Evolutionary conservation across 2,329 filamentous ascomycete species (phyloP).

Genomic region (Exophiala calicioides): DNA sequence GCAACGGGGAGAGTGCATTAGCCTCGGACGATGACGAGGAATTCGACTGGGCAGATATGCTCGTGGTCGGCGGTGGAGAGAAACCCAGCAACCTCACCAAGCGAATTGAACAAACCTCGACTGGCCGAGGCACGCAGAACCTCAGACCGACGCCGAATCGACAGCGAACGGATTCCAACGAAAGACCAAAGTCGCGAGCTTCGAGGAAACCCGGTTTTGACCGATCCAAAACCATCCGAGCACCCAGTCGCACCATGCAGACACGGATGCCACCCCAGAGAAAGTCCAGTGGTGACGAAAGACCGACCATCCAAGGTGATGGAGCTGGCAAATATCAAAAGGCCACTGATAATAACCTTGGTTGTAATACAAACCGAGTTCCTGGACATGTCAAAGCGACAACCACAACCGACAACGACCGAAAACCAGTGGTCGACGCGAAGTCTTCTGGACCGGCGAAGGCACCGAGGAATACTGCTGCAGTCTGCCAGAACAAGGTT

Average conservation of each 20-base stretch:
- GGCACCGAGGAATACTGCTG: no score
- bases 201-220: conserved; percentile 1
- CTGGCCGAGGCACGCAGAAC: conserved; percentile 1
- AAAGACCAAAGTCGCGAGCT: conserved; percentile 5
- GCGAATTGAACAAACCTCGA: conserved; percentile 8
- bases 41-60: conserved; percentile 23
- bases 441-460: no score
- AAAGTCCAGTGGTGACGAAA: background rate
- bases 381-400: no score
- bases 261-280: conserved; percentile 3
- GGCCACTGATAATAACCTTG: no score
- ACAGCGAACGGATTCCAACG: conserved; percentile 11
- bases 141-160: conserved; percentile 6
- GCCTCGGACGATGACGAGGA: conserved; percentile 27
- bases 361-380: no score
- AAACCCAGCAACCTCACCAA: conserved; percentile 14
- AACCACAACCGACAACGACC: no score
- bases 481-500: no score
- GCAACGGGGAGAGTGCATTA: conserved; percentile 20
- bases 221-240: conserved; percentile 9
- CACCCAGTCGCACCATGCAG: background rate
- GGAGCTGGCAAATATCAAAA: background rate
- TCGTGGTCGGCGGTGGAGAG: conserved; percentile 12
- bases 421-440: no score
- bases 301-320: background rate